phyloP scores from a whole-genome alignment of 192 early-diverging fungal genomes.

The Backusella australiensis region DNA sequence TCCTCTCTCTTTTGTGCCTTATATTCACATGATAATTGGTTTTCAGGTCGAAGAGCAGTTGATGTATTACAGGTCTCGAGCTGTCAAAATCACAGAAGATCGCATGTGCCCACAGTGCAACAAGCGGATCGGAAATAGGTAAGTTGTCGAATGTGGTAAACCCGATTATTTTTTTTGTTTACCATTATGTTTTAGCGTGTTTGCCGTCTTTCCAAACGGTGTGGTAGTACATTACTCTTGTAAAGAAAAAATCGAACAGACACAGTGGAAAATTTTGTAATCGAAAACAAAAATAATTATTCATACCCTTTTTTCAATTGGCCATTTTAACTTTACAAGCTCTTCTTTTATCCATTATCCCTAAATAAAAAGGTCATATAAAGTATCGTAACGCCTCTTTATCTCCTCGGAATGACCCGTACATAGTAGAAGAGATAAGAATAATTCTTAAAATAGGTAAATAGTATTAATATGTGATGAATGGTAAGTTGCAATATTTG shows the following conservation, averaged over 20 bases:
- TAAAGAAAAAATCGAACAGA: conserved; percentile 50
- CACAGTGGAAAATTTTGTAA: conserved; percentile 30
- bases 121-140: conserved; percentile 62
- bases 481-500: not conserved
- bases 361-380: not conserved
- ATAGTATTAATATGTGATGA: not conserved
- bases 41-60: conserved; percentile 64
- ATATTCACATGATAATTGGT: not conserved
- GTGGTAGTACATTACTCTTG: conserved; percentile 76
- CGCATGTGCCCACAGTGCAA: conserved; percentile 73
- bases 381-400: not conserved
- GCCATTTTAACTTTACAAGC: not conserved
- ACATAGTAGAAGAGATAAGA: not conserved
- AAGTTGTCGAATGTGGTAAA: conserved; percentile 7
- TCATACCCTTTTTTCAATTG: conserved; percentile 4
- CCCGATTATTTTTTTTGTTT: not conserved
- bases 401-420: conserved; percentile 3
- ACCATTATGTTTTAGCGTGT: conserved; percentile 49
- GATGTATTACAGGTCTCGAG: conserved; percentile 51
- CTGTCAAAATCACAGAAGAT: conserved; percentile 72
- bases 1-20: not conserved
- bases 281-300: not conserved
- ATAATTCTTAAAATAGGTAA: not conserved
- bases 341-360: not conserved
- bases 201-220: conserved; percentile 71